A percentile compares a stretch with the other conserved stretches of the same genome.
These are phyloP conservation scores for Globisporangium middletonii DNA, from an alignment of 352 stramenopile genomes.

Conservation along the genomic window DNA sequence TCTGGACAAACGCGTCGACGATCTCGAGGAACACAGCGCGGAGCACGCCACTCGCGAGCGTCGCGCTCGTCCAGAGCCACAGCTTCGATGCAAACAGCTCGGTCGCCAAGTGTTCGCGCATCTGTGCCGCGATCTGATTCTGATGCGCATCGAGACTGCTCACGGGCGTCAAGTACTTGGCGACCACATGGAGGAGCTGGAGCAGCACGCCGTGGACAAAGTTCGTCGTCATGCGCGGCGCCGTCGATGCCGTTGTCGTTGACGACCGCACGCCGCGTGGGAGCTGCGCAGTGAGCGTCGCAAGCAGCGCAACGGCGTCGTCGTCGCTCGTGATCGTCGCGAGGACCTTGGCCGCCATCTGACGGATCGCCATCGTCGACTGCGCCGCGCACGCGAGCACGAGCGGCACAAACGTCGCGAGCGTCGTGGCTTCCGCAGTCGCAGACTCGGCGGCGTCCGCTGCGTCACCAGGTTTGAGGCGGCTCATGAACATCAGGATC, in stretches of 20 bases:
- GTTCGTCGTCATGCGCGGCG: conserved; percentile 36
- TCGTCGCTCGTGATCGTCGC: conserved; percentile 55
- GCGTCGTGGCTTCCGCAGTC: conserved; percentile 13
- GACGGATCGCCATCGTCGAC: conserved; percentile 63
- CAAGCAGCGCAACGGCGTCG: conserved; percentile 40
- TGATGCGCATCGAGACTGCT: conserved; percentile 5
- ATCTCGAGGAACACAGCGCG: conserved; percentile 47
- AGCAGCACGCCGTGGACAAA: conserved; percentile 56
- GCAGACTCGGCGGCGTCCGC: conserved; percentile 20
- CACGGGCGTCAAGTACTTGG: conserved; percentile 24
- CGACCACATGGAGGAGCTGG: conserved; percentile 48
- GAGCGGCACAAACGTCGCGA: conserved; percentile 59
- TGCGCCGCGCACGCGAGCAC: conserved; percentile 64
- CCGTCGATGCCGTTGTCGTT: background rate
- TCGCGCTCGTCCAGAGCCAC: conserved; percentile 37
- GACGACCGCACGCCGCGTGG: conserved; percentile 23
- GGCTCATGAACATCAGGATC: conserved; percentile 74
- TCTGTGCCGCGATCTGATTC: conserved; percentile 11
- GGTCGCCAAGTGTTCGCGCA: conserved; percentile 23
- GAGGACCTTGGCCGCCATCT: conserved; percentile 78
- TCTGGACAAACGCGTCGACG: conserved; percentile 34
- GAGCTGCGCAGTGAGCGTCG: conserved; percentile 29
- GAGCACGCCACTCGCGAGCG: conserved; percentile 29
- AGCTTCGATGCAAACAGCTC: conserved; percentile 35
- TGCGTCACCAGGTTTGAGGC: conserved; percentile 59